Evolutionary conservation across 352 stramenopile species (phyloP).

Genomic region (Phytophthora sp.): DNA sequence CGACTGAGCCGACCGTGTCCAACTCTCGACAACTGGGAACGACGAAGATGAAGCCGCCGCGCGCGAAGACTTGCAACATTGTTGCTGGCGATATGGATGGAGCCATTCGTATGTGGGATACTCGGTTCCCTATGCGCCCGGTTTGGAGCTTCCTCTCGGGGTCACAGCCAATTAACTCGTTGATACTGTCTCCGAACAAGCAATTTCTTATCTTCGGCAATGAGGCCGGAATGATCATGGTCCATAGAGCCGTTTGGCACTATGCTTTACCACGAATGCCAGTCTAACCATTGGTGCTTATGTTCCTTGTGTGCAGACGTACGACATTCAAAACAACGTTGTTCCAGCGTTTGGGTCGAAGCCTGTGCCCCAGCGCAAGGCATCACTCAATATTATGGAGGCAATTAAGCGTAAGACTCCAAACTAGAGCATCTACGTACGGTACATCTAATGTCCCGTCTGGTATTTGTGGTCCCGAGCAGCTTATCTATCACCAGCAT

Average conservation of each 20-base stretch:
- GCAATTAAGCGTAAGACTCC: slow-evolving; percentile 51
- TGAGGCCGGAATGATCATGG: slow-evolving; percentile 60
- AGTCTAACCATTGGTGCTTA: not conserved
- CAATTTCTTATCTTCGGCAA: slow-evolving; percentile 65
- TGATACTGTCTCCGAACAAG: slow-evolving; percentile 52
- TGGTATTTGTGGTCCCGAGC: not conserved
- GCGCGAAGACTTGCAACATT: slow-evolving; percentile 27
- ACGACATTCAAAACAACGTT: slow-evolving; percentile 65
- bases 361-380: slow-evolving; percentile 55
- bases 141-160: slow-evolving; percentile 63
- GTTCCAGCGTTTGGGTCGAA: slow-evolving; percentile 73
- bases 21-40: not conserved
- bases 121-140: slow-evolving; percentile 51
- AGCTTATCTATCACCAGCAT: slow-evolving; percentile 38
- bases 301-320: slow-evolving; percentile 43
- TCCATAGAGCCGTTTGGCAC: slow-evolving; percentile 14
- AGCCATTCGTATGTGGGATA: slow-evolving; percentile 72
- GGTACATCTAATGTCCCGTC: not conserved
- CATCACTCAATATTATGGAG: slow-evolving; percentile 48
- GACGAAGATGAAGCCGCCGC: slow-evolving; percentile 15
- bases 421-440: not conserved
- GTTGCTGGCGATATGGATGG: slow-evolving; percentile 73
- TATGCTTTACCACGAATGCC: not conserved
- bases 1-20: not conserved
- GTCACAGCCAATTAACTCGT: slow-evolving; percentile 51